A percentile compares a stretch with the other conserved stretches of the same genome.
These are phyloP conservation scores for Infundibulicybe gibba DNA, from an alignment of 768 basidiomycete genomes.

Conservation along the genomic window DNA sequence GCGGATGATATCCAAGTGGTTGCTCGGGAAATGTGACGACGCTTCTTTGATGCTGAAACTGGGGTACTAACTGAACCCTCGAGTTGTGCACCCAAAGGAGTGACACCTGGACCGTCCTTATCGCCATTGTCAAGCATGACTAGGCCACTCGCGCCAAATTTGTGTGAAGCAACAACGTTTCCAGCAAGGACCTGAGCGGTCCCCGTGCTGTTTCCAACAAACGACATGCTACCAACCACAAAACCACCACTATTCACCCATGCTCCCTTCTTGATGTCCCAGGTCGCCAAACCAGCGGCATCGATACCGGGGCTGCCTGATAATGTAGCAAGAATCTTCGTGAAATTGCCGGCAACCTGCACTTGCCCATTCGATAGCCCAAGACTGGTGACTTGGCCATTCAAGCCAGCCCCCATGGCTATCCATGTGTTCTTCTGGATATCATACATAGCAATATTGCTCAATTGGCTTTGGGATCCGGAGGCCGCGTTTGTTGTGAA, in stretches of 20 bases:
- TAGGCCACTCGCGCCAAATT: constrained; percentile 76
- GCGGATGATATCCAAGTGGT: constrained; percentile 48
- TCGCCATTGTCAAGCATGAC: constrained; percentile 71
- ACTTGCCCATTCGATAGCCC: constrained; percentile 45
- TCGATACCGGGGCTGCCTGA: constrained; percentile 28
- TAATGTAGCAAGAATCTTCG: constrained; percentile 31
- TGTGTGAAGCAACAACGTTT: constrained; percentile 48
- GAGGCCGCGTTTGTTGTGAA: constrained; percentile 68
- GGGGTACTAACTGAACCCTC: constrained; percentile 30
- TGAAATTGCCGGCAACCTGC: constrained; percentile 76
- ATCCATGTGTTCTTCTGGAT: constrained; percentile 62
- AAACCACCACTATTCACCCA: constrained; percentile 82
- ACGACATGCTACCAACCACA: constrained; percentile 63
- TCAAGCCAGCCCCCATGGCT: constrained; percentile 66
- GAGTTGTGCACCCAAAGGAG: constrained; percentile 59
- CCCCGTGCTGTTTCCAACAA: constrained; percentile 64
- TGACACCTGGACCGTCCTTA: constrained; percentile 50
- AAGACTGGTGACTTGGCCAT: constrained; percentile 71
- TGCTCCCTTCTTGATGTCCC: constrained; percentile 52
- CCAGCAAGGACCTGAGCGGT: constrained; percentile 69
- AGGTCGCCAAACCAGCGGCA: constrained; percentile 69
- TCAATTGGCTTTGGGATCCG: constrained; percentile 49
- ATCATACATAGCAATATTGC: constrained; percentile 70
- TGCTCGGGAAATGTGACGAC: constrained; percentile 30
- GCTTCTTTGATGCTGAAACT: constrained; percentile 32